These are phyloP conservation scores for Suhomyces bribrorum DNA, from an alignment of 1,139 yeast genomes.

Conservation along the genomic window DNA sequence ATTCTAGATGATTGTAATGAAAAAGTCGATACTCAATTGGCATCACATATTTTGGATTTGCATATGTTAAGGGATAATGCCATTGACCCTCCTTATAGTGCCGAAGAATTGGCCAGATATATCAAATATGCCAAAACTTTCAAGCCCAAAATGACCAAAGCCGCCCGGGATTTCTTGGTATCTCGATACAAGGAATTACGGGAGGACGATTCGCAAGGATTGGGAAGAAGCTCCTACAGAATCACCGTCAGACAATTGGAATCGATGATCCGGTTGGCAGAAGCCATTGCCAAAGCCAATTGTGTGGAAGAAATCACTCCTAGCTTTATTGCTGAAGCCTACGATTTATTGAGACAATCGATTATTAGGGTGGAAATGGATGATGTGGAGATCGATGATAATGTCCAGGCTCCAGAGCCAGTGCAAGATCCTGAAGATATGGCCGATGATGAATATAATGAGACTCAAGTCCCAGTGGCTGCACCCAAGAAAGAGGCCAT, in stretches of 20 bases:
- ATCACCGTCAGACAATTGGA: slow-evolving; percentile 97
- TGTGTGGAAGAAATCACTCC: slow-evolving; percentile 90
- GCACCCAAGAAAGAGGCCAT: slow-evolving; percentile 34
- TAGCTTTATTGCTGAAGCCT: slow-evolving; percentile 89
- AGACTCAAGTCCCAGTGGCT: too few species aligned
- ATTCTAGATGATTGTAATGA: slow-evolving; percentile 95
- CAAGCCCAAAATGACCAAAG: slow-evolving; percentile 83
- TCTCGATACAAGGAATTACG: slow-evolving; percentile 84
- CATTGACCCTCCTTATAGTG: slow-evolving; percentile 83
- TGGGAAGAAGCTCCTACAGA: slow-evolving; percentile 84
- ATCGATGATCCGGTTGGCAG: slow-evolving; percentile 88
- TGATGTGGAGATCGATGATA: slow-evolving; percentile 79
- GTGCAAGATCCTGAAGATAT: slow-evolving; percentile 14
- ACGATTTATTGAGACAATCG: slow-evolving; percentile 83
- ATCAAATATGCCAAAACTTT: slow-evolving; percentile 92
- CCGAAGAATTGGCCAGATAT: slow-evolving; percentile 86
- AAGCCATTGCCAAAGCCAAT: slow-evolving; percentile 96
- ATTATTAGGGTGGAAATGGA: slow-evolving; percentile 94
- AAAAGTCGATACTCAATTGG: slow-evolving; percentile 82
- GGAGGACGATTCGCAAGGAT: slow-evolving; percentile 89
- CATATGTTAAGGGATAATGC: slow-evolving; percentile 93
- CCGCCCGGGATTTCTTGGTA: slow-evolving; percentile 78
- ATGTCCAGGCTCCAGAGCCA: slow-evolving; percentile 1
- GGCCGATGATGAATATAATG: slow-evolving; percentile 7
- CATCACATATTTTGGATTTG: slow-evolving; percentile 87